Base-by-base conservation (phyloP, 768 basidiomycete genomes). In the Serendipita sp. region DNA sequence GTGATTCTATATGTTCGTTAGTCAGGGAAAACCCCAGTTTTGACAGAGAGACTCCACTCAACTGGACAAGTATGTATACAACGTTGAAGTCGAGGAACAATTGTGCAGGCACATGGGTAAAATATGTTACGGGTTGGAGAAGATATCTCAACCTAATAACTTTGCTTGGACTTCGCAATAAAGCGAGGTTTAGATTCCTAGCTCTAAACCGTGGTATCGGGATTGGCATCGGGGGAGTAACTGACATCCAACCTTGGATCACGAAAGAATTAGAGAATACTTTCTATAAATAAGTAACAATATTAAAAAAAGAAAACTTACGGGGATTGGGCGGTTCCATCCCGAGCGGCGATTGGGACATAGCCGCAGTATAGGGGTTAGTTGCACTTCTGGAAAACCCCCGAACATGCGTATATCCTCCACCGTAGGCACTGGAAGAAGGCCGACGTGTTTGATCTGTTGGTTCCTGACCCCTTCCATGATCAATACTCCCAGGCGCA, bases 61-160 rank as follows among this genome's bases (percentile, higher is more conserved):
- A 92, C 90, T 91, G 84, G 46, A 91, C 72, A 69, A 93, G 73
- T 69, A 91, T 84, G 75, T 84, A 94, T 68, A 86, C 84, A 69
- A 85, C 84, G 73, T 93, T 92, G 73, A 92, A 91, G 71, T 95
- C 92, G 72, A 94, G 85, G 71, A 87, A 93, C 0, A 86, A 84
- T 73, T 92, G 90, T 7, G 89, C 72, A 30, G 83, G 65, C 18
- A 69, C 44, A 60, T 60, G 56, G 30, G 56, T 30, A 18, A 60
- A 60, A 60, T 30, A 60, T 8, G 56, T 60, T 2, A 60, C 56
- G 18, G 56, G 56, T 36, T 60, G 56, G 28, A 60, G 35, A 4
- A 60, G 56, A n/a, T 60, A 60, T n/a, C 56, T 10, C 10, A 60
- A 35, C 36, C 35, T 16, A 30, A 60, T 60, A n/a, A 32, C 32